phyloP scores from a whole-genome alignment of 2,329 filamentous ascomycete species.

The Rhinocladiella mackenziei region DNA sequence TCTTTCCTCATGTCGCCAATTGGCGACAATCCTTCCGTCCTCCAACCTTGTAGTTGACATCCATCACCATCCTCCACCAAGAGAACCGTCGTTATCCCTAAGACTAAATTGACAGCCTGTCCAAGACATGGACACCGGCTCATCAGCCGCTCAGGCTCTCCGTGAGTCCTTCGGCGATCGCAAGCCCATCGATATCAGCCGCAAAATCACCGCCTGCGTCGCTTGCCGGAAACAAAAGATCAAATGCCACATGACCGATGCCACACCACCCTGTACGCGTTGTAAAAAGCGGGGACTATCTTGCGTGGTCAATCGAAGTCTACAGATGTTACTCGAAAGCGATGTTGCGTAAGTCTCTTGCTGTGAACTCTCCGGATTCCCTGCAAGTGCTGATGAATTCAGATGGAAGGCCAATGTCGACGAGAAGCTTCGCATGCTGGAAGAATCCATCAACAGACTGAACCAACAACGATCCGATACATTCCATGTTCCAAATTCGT shows the following conservation, averaged over 20 bases:
- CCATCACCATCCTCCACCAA: no score
- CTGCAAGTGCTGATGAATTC: slow-evolving; percentile 3
- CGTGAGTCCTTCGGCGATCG: slow-evolving; percentile 37
- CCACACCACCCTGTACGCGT: slow-evolving; percentile 46
- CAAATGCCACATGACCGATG: slow-evolving; percentile 50
- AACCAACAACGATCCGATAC: no score
- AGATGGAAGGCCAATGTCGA: slow-evolving; percentile 42
- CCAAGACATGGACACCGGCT: slow-evolving; percentile 11
- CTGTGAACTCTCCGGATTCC: background rate
- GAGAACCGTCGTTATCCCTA: no score
- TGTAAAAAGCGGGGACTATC: slow-evolving; percentile 48
- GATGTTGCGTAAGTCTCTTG: slow-evolving; percentile 16
- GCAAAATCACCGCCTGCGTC: slow-evolving; percentile 34
- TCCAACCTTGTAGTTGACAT: no score
- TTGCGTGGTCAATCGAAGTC: slow-evolving; percentile 51
- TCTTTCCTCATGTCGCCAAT: no score
- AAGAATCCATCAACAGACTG: slow-evolving; percentile 33
- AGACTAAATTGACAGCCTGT: no score
- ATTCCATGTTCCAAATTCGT: no score
- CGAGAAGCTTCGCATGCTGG: slow-evolving; percentile 37
- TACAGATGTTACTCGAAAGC: slow-evolving; percentile 41
- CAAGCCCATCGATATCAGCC: slow-evolving; percentile 36
- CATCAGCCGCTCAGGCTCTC: slow-evolving; percentile 27
- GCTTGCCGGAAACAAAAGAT: slow-evolving; percentile 45
- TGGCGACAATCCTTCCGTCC: no score